Percentiles rank a stretch among this genome's conserved stretches.
Evolutionary conservation across 2,329 filamentous ascomycete species (phyloP).

Genomic region (Colletotrichum aenigma): DNA sequence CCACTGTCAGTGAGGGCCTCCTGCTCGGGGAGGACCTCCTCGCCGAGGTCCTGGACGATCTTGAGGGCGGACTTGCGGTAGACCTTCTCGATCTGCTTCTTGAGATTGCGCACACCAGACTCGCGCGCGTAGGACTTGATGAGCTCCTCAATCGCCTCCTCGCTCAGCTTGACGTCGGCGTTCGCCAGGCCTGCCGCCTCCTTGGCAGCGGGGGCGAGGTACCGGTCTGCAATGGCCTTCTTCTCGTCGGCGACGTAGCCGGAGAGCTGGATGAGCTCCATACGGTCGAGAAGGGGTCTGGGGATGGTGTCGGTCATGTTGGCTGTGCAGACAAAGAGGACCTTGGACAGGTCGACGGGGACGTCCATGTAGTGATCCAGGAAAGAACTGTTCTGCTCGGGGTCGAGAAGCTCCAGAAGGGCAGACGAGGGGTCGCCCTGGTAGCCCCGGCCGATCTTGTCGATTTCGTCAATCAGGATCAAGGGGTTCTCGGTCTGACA

Average conservation of each 20-base stretch:
- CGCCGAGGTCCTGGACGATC: conserved; percentile 93
- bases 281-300: conserved; percentile 88
- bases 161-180: conserved; percentile 85
- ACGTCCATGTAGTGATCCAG: conserved; percentile 99
- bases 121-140: conserved; percentile 99
- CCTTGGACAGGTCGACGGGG: conserved; percentile 95
- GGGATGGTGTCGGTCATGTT: conserved; percentile 99
- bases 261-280: conserved; percentile 96
- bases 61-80: conserved; percentile 97
- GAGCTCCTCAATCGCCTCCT: conserved; percentile 90
- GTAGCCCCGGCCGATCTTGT: conserved; percentile 96
- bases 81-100: conserved; percentile 99
- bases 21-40: conserved; percentile 80
- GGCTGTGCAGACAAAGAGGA: conserved; percentile 97
- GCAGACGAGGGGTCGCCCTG: conserved; percentile 97
- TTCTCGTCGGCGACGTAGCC: conserved; percentile 98
- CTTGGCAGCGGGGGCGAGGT: conserved; percentile 92
- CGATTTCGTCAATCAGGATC: conserved; percentile 94
- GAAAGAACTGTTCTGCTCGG: conserved; percentile 97
- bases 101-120: conserved; percentile 94
- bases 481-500: conserved; percentile 98
- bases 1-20: conserved; percentile 85
- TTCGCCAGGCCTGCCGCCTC: conserved; percentile 89
- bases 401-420: conserved; percentile 89
- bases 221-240: conserved; percentile 95